Evolutionary conservation across 1,284 basidiomycete genomes (phyloP).

Genomic region (Phellinidium pouzarii): DNA sequence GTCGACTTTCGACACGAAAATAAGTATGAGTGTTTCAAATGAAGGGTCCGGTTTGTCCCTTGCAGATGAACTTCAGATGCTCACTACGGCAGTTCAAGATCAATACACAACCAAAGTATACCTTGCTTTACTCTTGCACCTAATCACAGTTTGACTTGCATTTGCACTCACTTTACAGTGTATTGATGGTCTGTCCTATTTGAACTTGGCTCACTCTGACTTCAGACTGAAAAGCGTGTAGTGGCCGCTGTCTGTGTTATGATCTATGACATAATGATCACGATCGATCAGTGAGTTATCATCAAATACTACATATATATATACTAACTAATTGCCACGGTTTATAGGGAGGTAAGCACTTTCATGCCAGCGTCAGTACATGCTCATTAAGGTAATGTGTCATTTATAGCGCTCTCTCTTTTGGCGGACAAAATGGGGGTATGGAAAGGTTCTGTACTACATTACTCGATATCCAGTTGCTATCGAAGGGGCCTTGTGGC

Average conservation of each 20-base stretch:
- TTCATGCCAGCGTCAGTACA: neutral
- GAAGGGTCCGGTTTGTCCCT: neutral
- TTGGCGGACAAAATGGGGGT: constrained; percentile 6
- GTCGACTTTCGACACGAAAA: too few relatives aligned
- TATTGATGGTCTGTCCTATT: neutral
- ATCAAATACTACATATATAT: neutral
- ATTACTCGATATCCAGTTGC: constrained; percentile 10
- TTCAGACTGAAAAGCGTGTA: neutral
- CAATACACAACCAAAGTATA: neutral
- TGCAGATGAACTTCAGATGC: neutral
- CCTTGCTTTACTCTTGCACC: neutral
- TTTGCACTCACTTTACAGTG: neutral
- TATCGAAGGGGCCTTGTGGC: constrained; percentile 8
- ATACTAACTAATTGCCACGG: too few relatives aligned
- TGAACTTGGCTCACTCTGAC: neutral
- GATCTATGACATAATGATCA: constrained; percentile 13
- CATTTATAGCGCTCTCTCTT: constrained; percentile 1
- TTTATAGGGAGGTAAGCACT: constrained; percentile 9
- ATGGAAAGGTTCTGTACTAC: constrained; percentile 13
- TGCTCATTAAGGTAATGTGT: neutral
- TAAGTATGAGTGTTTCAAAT: neutral
- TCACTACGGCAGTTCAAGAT: neutral
- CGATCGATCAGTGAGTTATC: constrained; percentile 1
- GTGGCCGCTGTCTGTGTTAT: neutral
- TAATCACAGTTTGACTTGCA: neutral